Evolutionary conservation across 495 filamentous ascomycete genomes (phyloP).

Genomic region (Neurospora discreta): DNA sequence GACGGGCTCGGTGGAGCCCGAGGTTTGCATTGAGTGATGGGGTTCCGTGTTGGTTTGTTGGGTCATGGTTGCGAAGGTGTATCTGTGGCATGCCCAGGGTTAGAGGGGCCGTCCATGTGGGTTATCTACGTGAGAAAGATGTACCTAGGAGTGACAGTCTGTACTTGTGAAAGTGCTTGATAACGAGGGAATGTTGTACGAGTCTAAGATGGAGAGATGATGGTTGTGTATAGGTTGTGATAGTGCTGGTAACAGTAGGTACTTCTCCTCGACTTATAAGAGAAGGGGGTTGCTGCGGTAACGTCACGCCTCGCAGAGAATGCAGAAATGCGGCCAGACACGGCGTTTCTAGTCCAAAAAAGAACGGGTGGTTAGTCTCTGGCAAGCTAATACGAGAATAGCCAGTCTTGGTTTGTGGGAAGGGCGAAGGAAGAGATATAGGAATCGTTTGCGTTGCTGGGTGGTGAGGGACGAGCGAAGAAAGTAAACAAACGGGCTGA

Average conservation of each 20-base stretch:
- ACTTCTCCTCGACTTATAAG: not conserved
- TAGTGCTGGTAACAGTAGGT: not conserved
- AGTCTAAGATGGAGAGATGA: not conserved
- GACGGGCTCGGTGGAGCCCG: slow-evolving; percentile 38
- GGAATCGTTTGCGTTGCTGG: not conserved
- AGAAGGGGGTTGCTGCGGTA: not conserved
- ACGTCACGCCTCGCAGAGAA: not conserved
- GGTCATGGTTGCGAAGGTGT: not conserved
- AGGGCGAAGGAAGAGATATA: not conserved
- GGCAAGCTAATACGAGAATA: not conserved
- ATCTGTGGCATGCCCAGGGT: not conserved
- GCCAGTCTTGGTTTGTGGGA: not conserved
- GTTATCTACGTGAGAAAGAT: too few species aligned
- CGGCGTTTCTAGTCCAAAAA: not conserved
- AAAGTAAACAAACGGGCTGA: not conserved
- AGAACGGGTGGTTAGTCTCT: not conserved
- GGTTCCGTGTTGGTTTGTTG: not conserved
- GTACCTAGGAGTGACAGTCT: not conserved
- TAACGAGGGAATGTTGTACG: not conserved
- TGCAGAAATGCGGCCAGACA: not conserved
- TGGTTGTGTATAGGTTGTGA: not conserved
- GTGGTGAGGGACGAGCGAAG: not conserved
- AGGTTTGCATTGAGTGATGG: slow-evolving; percentile 34
- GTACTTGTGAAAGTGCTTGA: not conserved
- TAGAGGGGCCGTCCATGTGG: too few species aligned